phyloP scores from a whole-genome alignment of 1,139 yeast species.

The Sugiyamaella sp. region DNA sequence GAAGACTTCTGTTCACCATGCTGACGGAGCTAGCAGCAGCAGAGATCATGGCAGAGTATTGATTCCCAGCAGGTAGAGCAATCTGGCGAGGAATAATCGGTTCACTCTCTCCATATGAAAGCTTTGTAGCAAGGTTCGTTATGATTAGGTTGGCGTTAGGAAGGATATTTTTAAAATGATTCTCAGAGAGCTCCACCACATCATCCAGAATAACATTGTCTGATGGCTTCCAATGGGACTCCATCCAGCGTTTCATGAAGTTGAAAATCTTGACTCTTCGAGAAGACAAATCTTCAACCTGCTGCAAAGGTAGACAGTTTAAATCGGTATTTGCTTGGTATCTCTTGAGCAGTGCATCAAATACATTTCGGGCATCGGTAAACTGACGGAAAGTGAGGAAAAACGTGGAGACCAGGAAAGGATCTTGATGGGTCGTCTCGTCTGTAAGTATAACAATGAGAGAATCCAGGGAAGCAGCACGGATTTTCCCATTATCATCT shows the following conservation, averaged over 20 bases:
- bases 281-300: slow-evolving; percentile 50
- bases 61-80: slow-evolving; percentile 27
- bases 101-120: slow-evolving; percentile 32
- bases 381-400: slow-evolving; percentile 80
- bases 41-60: slow-evolving; percentile 10
- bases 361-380: slow-evolving; percentile 67
- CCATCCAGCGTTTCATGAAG: slow-evolving; percentile 80
- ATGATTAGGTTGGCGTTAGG: slow-evolving; percentile 36
- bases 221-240: slow-evolving; percentile 78
- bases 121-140: slow-evolving; percentile 33
- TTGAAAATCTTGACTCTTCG: slow-evolving; percentile 69
- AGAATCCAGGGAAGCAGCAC: slow-evolving; percentile 82
- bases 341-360: slow-evolving; percentile 68
- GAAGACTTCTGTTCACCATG: slow-evolving; percentile 18
- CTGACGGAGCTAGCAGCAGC: slow-evolving; percentile 6
- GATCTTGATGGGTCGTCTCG: slow-evolving; percentile 64
- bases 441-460: slow-evolving; percentile 72
- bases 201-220: slow-evolving; percentile 69
- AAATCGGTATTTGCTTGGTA: slow-evolving; percentile 55
- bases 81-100: slow-evolving; percentile 35
- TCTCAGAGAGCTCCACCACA: slow-evolving; percentile 74
- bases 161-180: slow-evolving; percentile 37
- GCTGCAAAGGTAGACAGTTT: slow-evolving; percentile 33
- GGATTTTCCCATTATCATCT: slow-evolving; percentile 54
- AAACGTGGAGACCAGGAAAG: slow-evolving; percentile 72